Evolutionary conservation across 768 basidiomycete genomes (phyloP).

Genomic region (Dictyophora rubrovolvata): DNA sequence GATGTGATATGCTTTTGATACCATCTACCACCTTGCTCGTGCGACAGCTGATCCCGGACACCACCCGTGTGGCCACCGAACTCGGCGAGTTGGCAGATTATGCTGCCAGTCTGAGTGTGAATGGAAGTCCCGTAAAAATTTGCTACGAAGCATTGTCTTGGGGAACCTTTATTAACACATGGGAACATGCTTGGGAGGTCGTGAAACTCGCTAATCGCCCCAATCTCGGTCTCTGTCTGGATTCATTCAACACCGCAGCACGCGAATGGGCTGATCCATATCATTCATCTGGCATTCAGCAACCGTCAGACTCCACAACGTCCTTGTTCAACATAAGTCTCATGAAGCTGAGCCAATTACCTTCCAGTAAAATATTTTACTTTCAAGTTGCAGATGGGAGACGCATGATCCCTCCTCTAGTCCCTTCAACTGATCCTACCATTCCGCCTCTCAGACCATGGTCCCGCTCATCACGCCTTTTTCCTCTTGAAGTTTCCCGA

Average conservation of each 20-base stretch:
- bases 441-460: slow-evolving; percentile 25
- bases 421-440: slow-evolving; percentile 15
- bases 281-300: slow-evolving; percentile 15
- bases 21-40: slow-evolving; percentile 24
- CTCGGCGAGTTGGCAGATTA: slow-evolving; percentile 23
- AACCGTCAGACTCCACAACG: slow-evolving; percentile 10
- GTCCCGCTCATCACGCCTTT: slow-evolving; percentile 29
- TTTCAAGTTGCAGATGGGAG: slow-evolving; percentile 31
- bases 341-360: slow-evolving; percentile 20
- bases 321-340: slow-evolving; percentile 18
- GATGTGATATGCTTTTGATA: slow-evolving; percentile 25
- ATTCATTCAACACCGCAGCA: slow-evolving; percentile 29
- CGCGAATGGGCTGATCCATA: slow-evolving; percentile 31
- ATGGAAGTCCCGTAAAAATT: slow-evolving; percentile 14
- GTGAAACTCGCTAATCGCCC: slow-evolving; percentile 22
- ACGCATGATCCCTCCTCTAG: slow-evolving; percentile 12
- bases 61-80: slow-evolving; percentile 18
- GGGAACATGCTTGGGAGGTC: slow-evolving; percentile 30
- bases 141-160: slow-evolving; percentile 27
- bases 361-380: slow-evolving; percentile 29
- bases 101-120: slow-evolving; percentile 19
- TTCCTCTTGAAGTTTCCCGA: slow-evolving; percentile 23
- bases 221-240: slow-evolving; percentile 30
- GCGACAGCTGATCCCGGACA: slow-evolving; percentile 13
- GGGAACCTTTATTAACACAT: slow-evolving; percentile 25